Percentiles rank a stretch among this genome's conserved stretches.
Conservation (phyloP, 2,329 filamentous ascomycete genomes). For the Ascomycota sp. region DNA sequence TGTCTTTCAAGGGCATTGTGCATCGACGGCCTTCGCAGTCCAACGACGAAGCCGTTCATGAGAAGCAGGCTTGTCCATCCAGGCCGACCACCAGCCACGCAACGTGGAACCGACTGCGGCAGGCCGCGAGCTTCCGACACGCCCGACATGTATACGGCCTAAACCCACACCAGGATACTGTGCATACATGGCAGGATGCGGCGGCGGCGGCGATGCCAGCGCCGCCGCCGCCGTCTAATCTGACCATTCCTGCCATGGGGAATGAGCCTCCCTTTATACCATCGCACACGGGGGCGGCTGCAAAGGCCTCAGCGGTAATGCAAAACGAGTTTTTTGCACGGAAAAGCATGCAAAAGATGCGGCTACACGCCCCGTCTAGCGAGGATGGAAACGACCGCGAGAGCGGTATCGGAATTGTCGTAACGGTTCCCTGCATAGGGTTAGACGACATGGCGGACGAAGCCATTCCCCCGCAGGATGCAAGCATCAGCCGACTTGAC, state of each 20-base stretch:
- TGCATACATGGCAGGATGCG: constrained; percentile 9
- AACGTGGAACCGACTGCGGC: constrained; percentile 29
- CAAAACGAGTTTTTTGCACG: constrained; percentile 29
- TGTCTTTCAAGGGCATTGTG: constrained; percentile 32
- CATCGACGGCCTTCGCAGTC: constrained; percentile 24
- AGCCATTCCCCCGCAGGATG: constrained; percentile 12
- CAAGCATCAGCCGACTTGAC: constrained; percentile 31
- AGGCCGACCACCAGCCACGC: constrained; percentile 27
- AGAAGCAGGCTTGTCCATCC: constrained; percentile 7
- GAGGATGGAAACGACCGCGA: constrained; percentile 36
- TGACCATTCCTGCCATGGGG: constrained; percentile 27
- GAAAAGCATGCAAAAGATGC: constrained; percentile 17
- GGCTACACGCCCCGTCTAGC: constrained; percentile 17
- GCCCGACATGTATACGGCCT: constrained; percentile 23
- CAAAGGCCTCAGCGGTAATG: constrained; percentile 37
- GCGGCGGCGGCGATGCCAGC: no score
- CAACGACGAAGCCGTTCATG: constrained; percentile 10
- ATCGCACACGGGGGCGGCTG: constrained; percentile 35
- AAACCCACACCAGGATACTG: constrained; percentile 10
- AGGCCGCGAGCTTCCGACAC: constrained; percentile 29
- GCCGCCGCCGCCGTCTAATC: constrained; percentile 1
- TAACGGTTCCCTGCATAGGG: constrained; percentile 22
- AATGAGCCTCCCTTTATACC: constrained; percentile 40
- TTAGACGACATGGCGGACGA: constrained; percentile 15
- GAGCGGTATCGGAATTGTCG: constrained; percentile 42